phyloP scores from a whole-genome alignment of 2,329 filamentous ascomycete genomes.

The Penicillium capsulatum region DNA sequence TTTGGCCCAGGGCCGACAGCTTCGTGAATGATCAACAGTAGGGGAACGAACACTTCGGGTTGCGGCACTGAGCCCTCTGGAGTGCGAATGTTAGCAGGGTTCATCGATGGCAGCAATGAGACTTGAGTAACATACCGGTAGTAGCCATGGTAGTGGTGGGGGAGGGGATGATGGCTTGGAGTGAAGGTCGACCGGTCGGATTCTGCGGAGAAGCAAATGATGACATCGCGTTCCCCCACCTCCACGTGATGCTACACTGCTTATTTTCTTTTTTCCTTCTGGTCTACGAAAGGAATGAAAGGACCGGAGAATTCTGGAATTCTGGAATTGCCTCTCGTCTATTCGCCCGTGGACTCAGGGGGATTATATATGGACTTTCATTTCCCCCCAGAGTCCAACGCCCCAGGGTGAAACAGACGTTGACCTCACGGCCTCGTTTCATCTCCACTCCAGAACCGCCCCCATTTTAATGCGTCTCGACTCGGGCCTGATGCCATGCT shows the following conservation, averaged over 20 bases:
- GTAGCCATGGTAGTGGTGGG: conserved; percentile 13
- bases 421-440: conserved; percentile 3
- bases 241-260: conserved; percentile 16
- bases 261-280: conserved; percentile 3
- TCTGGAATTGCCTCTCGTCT: no score
- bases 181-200: conserved; percentile 1
- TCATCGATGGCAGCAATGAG: background rate
- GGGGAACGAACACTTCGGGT: conserved; percentile 39
- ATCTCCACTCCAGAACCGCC: conserved; percentile 20
- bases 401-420: background rate
- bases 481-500: conserved; percentile 14
- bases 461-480: conserved; percentile 21
- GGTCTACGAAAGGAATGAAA: no score
- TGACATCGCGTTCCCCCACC: conserved; percentile 12
- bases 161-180: background rate
- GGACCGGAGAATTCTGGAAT: no score
- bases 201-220: conserved; percentile 12
- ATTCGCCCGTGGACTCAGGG: no score
- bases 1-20: conserved; percentile 7
- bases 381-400: background rate
- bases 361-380: background rate
- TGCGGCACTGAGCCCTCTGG: conserved; percentile 23
- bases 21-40: conserved; percentile 2
- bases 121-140: conserved; percentile 14
- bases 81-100: conserved; percentile 12